Evolutionary conservation across 148 eudicot species (phyloP).

Genomic region (Spergularia bocconei): DNA sequence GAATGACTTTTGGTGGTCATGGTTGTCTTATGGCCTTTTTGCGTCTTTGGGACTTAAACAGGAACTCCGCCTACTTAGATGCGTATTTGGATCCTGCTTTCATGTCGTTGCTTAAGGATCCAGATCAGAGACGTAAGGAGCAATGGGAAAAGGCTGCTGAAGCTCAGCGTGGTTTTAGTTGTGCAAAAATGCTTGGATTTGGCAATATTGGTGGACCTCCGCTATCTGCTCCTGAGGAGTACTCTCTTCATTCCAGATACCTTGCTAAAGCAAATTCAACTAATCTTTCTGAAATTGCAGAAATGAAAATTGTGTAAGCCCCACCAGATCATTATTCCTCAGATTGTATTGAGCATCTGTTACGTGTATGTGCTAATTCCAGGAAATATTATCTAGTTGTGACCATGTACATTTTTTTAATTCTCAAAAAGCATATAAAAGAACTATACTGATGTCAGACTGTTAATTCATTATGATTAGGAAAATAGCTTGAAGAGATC

Average conservation of each 20-base stretch:
- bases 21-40: neutral
- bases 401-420: neutral
- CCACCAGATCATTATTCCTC: neutral
- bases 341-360: neutral
- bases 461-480: neutral
- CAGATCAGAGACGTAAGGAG: slow-evolving; percentile 86
- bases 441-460: too few relatives aligned
- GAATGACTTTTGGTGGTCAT: neutral
- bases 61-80: slow-evolving; percentile 81
- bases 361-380: neutral
- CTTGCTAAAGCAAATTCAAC: slow-evolving; percentile 91
- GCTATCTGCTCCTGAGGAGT: slow-evolving; percentile 92
- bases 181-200: slow-evolving; percentile 78
- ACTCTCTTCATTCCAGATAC: slow-evolving; percentile 94
- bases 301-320: slow-evolving; percentile 97
- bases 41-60: slow-evolving; percentile 29
- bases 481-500: neutral
- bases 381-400: neutral
- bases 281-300: slow-evolving; percentile 90
- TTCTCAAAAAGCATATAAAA: too few relatives aligned
- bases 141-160: slow-evolving; percentile 95
- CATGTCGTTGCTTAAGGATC: slow-evolving; percentile 95
- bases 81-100: slow-evolving; percentile 95
- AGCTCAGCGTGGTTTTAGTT: slow-evolving; percentile 73
- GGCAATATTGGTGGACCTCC: slow-evolving; percentile 88